Evolutionary conservation across 306 rosid species (phyloP), one percentile per base, ranked within the genome.

Genomic region (Sphenostylis stenocarpa): DNA sequence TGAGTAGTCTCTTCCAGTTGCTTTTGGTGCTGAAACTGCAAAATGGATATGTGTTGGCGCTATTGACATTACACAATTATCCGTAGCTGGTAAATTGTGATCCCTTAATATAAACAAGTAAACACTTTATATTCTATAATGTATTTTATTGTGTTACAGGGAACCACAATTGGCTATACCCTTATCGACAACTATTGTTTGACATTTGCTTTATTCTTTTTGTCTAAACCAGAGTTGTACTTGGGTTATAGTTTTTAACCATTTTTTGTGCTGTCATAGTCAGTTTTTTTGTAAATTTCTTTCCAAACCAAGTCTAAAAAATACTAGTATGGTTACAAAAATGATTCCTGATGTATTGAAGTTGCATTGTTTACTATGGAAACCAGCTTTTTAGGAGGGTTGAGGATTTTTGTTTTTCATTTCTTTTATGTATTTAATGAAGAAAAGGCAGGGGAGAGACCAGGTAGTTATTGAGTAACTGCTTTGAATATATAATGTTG

Each of bases 1-100:
- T 82, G 84, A 24, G 58, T 86, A 96, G 99, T 96, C 98, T 62
- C 96, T 96, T 73, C 99, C 99, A 0, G 98, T 96, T 70, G 99
- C 99, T 78, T 92, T 92, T 82, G 99, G 99, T 63, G 13, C 94
- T 77, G 96, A 96, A 88, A 81, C 99, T 81, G 98, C 98, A 33
- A 96, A 96, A 73, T 96, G 99, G 99, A 96, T 96, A 34, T 96
- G 98, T 13, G 99, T 96, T 57, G 96, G 99, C 4, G 99, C 99
- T 73, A 92, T 96, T 28, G 98, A 96, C 89, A 88, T 96, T 36
- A 91, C 98, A 61, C 99, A 96, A 65, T 13, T 96, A 84, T 91
- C 97, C 26, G 72, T 96, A 10, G 98, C 96, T 31, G 97, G 99
- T 96, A 87, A 58, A 57, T 73, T 78, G 75, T 77, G 78, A 15